Conservation (phyloP, 129 eudicot species). For the Sambucus nigra region DNA sequence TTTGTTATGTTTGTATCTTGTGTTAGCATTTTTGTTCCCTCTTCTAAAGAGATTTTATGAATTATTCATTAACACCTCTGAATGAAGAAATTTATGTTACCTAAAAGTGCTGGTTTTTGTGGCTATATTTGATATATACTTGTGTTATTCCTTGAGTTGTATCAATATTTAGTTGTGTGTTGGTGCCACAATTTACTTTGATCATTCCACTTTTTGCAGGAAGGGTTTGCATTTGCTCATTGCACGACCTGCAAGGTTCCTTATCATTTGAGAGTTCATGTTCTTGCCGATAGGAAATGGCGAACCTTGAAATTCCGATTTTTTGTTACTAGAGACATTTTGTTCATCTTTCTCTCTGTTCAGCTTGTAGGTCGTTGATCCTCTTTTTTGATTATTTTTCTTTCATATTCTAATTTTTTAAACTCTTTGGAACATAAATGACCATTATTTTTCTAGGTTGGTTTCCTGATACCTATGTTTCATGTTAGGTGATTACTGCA, state of each 20-base stretch:
- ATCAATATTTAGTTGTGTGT: background rate
- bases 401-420: background rate
- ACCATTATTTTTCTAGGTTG: background rate
- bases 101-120: background rate
- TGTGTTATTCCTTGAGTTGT: background rate
- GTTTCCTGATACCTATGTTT: conserved; percentile 6
- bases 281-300: conserved; percentile 92
- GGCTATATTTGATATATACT: background rate
- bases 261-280: conserved; percentile 93
- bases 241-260: conserved; percentile 99
- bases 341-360: conserved; percentile 82
- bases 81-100: background rate
- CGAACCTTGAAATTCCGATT: conserved; percentile 92
- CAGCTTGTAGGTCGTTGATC: conserved; percentile 61
- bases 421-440: background rate
- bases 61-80: background rate
- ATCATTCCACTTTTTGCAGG: conserved; percentile 40
- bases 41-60: too few species aligned
- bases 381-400: conserved; percentile 9
- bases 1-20: too few species aligned
- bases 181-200: background rate
- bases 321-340: conserved; percentile 92
- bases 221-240: conserved; percentile 98
- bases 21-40: too few species aligned
- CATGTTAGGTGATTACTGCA: conserved; percentile 59